Evolutionary conservation across 352 stramenopile genomes (phyloP), one percentile per base, ranked within the genome.

Genomic region (Phytophthora brassicae): DNA sequence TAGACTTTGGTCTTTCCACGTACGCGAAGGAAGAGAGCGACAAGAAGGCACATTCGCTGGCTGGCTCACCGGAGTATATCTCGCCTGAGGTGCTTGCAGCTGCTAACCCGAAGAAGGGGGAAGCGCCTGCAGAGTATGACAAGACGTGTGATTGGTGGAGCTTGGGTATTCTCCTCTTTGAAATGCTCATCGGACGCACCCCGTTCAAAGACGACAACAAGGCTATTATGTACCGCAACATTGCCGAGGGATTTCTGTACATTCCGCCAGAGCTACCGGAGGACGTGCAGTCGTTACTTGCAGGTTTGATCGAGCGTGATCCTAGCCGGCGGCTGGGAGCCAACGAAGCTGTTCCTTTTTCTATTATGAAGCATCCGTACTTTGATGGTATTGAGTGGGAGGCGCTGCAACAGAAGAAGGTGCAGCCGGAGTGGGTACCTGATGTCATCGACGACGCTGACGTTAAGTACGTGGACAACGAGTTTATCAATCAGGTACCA

Each of bases 131-230:
- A n/a, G 70, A 75, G 39, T 95, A 95, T 60, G 78, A 92, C 63
- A 77, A 84, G 48, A 72, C 77, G 44, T 96, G 91, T 46, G 91
- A 97, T 56, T 97, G 90, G 87, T 95, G 89, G 89, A 95, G 87
- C 59, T 68, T 96, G 6, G 91, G 91, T 19, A 93, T 97, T 49
- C 58, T 97, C 20, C 75, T 97, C 39, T 97, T 96, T 49, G 90
- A 97, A 61, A 97, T 97, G 87, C 85, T 81, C 59, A 64, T 93
- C 7, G 91, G 91, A 11, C 84, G 85, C 11, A 96, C 91, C n/a
- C 90, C 90, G n/a, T 97, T 97, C 72, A 94, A 96, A 56, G 88
- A 95, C 48, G 79, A 90, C 19, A 97, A 97, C 72, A 83, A 90
- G 61, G 80, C 90, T 12, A 90, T 94, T 57, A 96, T 97, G 85